These are phyloP conservation scores for Podospora bellae-mahoneyi DNA, from an alignment of 495 filamentous ascomycete species.

Conservation along the genomic window DNA sequence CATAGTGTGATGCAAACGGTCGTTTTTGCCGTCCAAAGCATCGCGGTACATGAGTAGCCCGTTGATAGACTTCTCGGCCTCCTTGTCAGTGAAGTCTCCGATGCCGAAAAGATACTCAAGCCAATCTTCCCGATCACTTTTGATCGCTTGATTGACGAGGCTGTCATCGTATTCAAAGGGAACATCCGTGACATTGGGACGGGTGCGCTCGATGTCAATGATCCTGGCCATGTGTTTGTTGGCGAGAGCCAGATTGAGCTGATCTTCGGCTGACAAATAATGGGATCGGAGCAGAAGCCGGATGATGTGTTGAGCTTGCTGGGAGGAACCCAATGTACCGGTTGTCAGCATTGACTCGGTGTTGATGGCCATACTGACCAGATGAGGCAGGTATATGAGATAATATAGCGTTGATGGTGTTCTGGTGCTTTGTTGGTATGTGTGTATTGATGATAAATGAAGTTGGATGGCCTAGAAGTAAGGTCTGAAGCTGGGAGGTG, in stretches of 20 bases:
- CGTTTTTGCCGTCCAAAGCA: neutral
- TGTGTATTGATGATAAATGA: neutral
- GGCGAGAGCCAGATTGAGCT: neutral
- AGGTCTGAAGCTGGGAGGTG: no score
- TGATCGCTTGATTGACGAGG: neutral
- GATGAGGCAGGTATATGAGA: neutral
- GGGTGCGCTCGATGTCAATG: neutral
- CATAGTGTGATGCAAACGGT: neutral
- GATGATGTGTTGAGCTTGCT: neutral
- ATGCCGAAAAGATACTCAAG: neutral
- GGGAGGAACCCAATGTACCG: neutral
- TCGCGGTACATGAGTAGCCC: neutral
- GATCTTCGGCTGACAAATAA: neutral
- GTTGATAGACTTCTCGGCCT: neutral
- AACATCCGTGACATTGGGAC: neutral
- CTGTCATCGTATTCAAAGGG: neutral
- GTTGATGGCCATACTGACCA: neutral
- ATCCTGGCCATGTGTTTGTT: slow-evolving; percentile 1
- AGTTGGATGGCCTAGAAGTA: neutral
- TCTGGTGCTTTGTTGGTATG: neutral
- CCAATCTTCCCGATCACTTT: neutral
- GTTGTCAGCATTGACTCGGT: neutral
- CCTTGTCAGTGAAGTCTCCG: slow-evolving; percentile 1
- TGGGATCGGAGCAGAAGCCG: neutral
- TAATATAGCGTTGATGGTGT: neutral